A percentile compares a stretch with the other conserved stretches of the same genome.
phyloP scores from a whole-genome alignment of 176 grass and related monocot species.

The Triticum turgidum region DNA sequence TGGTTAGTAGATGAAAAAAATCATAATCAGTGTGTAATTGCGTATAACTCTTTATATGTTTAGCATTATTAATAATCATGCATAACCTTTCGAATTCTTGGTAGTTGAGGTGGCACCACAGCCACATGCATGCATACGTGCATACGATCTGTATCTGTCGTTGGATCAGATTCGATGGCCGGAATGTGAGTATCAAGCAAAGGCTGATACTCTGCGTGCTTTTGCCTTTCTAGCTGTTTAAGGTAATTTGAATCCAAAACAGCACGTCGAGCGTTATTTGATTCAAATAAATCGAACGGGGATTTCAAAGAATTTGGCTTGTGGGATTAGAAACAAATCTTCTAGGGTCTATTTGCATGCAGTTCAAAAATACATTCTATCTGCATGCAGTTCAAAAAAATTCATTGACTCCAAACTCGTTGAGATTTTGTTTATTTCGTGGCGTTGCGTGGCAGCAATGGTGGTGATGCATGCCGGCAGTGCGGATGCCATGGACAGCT shows the following conservation, averaged over 20 bases:
- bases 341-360: not conserved
- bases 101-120: constrained; percentile 10
- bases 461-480: too few relatives aligned
- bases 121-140: constrained; percentile 32
- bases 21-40: too few relatives aligned
- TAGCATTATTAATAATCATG: not conserved
- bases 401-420: too few relatives aligned
- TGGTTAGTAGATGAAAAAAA: too few relatives aligned
- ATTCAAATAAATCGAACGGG: not conserved
- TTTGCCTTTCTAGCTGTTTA: not conserved
- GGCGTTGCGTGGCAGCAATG: too few relatives aligned
- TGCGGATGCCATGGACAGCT: too few relatives aligned
- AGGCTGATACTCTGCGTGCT: not conserved
- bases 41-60: too few relatives aligned
- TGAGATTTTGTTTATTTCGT: too few relatives aligned
- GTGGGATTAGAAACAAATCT: not conserved
- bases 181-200: constrained; percentile 18
- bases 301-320: not conserved
- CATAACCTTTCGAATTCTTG: not conserved
- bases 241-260: not conserved
- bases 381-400: too few relatives aligned
- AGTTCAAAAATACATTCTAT: too few relatives aligned
- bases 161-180: constrained; percentile 40
- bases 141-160: not conserved
- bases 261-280: not conserved